Evolutionary conservation across 179 eudicot genomes (phyloP), one percentile per base, ranked within the genome.

Genomic region (Heliamphora pulchella): DNA sequence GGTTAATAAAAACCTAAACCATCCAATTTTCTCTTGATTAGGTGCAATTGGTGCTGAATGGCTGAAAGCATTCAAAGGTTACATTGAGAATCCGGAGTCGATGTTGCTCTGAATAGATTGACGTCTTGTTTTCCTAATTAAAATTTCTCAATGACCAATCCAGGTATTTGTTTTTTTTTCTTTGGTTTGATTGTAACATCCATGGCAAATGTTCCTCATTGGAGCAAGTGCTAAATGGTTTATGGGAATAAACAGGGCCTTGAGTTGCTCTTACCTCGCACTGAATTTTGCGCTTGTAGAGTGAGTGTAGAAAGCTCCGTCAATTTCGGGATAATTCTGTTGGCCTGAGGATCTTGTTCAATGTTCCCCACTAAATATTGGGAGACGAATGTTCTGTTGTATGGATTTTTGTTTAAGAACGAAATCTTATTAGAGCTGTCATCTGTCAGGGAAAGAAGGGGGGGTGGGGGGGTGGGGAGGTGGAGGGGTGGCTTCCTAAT

Each of bases 41-140:
- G 98, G 98, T 88, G 98, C 98, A 48, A 89, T 95, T 46, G 98
- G 98, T 47, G 98, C 98, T 17, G 97, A 93, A 82, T 95, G 98
- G 98, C 89, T 95, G 53, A 95, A 95, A 86, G 97, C 95, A 66
- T 95, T 93, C 78, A 95, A 93, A 86, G 97, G 97, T 74, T 95
- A 89, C 81, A 90, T 95, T 17, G 97, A 95, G 87, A 95, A 91
- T 82, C 98, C 98, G 11, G 97, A 93, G 84, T 84, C 95, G 0
- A 95, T 95, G 98, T 78, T 95, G 91, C 97, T 95, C 18, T 95
- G 84, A 85, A 65, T 62, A 7, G 5, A 54, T 67, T n/a, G 14
- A 67, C 8, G 9, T 78, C 67, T 78, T 58, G 17, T 81, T 14
- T 66, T 63, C 67, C 51, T 20, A 1, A 10, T 18, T 71, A 10